Evolutionary conservation across 805 yeast genomes (phyloP), one percentile per base, ranked within the genome.

Genomic region (Kuraishia piskuri): DNA sequence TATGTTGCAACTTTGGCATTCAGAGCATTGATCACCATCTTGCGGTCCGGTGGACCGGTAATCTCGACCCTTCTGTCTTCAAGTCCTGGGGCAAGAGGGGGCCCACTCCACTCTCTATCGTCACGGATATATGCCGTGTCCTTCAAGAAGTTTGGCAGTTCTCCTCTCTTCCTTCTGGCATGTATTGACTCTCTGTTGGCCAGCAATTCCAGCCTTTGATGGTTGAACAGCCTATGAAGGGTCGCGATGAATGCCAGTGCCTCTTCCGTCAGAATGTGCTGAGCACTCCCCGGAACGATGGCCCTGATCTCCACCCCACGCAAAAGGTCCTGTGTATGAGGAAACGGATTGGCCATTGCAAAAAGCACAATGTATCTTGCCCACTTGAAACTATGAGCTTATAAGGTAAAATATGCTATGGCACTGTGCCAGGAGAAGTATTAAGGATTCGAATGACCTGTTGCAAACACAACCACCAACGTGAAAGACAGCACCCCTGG

Each of bases 1-100:
- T 84, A 84, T 49, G 88, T 83, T 62, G 83, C 85, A 49, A 84
- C 89, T 48, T 75, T 76, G 0, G 91, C 82, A 69, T 87, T 87
- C 66, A 87, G 76, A 2, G 92, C 94, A 64, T 86, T 87, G 64
- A 87, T 82, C 57, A 87, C 80, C 95, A 87, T 87, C 62, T 87
- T 85, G 58, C 92, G 79, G 65, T 86, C 86, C 49, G 88, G 82
- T 49, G 89, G 89, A 45, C 90, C 90, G 50, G 89, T 84, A 69
- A 84, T 84, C 67, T 84, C 89, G 54, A 82, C 88, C 60, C 89
- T 76, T 64, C 89, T 77, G 74, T 84, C 89, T 62, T 75, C 79
- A 54, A 87, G 72, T 50, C 90, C 90, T 46, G 83, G 84, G 46
- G 88, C 90, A 51, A 83, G 74, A 46, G 86, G 76, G 17, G 84